A percentile compares a stretch with the other conserved stretches of the same genome.
Evolutionary conservation across 1,139 yeast species (phyloP).

Genomic region (Protomyces gravidus): DNA sequence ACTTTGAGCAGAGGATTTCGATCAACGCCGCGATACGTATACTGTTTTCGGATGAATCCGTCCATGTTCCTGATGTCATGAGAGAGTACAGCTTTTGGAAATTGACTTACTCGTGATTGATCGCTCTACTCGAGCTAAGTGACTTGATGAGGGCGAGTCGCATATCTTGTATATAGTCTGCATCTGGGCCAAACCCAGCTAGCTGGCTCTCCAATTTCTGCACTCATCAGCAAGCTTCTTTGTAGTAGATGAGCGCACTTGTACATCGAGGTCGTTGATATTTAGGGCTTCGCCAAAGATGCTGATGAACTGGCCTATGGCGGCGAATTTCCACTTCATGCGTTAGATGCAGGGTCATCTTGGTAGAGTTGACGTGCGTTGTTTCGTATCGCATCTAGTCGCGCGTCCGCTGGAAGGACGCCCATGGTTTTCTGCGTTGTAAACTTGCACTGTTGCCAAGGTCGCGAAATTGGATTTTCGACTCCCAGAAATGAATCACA

Average conservation of each 20-base stretch:
- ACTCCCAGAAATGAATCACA: too few relatives aligned
- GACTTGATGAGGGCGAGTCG: slow-evolving; percentile 11
- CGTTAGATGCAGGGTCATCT: too few relatives aligned
- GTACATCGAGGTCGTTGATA: neutral
- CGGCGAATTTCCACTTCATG: slow-evolving; percentile 18
- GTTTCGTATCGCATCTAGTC: neutral
- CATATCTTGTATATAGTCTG: slow-evolving; percentile 7
- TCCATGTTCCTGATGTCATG: slow-evolving; percentile 17
- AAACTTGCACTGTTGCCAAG: too few relatives aligned
- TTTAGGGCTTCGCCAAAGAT: slow-evolving; percentile 11
- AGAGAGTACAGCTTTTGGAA: neutral
- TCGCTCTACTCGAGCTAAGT: slow-evolving; percentile 18
- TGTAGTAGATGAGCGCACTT: neutral
- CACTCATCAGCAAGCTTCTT: neutral
- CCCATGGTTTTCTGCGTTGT: too few relatives aligned
- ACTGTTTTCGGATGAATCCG: slow-evolving; percentile 23
- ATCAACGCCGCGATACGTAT: slow-evolving; percentile 15
- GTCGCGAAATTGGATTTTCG: too few relatives aligned
- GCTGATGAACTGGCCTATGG: slow-evolving; percentile 18
- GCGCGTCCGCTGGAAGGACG: neutral
- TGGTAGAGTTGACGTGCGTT: neutral
- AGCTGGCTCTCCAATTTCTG: slow-evolving; percentile 9
- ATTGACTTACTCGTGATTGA: slow-evolving; percentile 5
- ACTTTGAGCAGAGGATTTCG: slow-evolving; percentile 18
- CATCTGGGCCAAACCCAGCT: neutral